Base-by-base conservation (phyloP, 164 flowering plant genomes). In the Nymphaea thermarum region DNA sequence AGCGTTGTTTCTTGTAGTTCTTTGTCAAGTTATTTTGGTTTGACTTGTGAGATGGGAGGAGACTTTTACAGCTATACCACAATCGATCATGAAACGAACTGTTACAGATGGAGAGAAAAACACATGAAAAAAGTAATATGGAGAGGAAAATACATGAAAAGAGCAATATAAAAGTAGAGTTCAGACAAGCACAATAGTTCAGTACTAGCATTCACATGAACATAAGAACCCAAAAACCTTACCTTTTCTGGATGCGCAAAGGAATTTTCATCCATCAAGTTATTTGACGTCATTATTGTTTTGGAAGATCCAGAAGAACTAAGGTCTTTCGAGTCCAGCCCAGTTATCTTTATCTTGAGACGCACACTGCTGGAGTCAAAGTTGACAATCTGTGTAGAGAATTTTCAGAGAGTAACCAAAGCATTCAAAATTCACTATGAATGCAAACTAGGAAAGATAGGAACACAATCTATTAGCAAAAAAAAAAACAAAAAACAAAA, bases 211-310 rank as follows among this genome's bases (percentile, higher is more conserved):
- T 43, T 36, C 43, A 14, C 16, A n/a, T 12, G 7, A 25, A 42
- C 17, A 5, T 1, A 7, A 6, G 4, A 55, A 6, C 16, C 0
- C 14, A n/a, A 43, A 18, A 62, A 11, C 4, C n/a, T 15, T 79
- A 88, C 97, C 95, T 88, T 91, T 2, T 66, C 74, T 69, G 91
- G 96, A 11, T 78, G 68, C 43, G 65, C 18, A 74, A 93, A 87
- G 62, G 97, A 87, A 66, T 94, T 91, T 79, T 90, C 99, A 74
- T 86, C 96, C 95, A 77, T 85, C 72, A 81, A 60, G 70, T 83
- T 82, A 53, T n/a, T 62, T 45, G 95, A 83, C 12, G 88, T 80
- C 62, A 94, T 80, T 14, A 71, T 77, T 8, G 83, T 85, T 80
- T 81, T 84, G 4, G 72, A 81, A 68, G 88, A 78, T 41, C 84